Evolutionary conservation across 345 rosid species (phyloP).

Genomic region (Ceriops decandra): DNA sequence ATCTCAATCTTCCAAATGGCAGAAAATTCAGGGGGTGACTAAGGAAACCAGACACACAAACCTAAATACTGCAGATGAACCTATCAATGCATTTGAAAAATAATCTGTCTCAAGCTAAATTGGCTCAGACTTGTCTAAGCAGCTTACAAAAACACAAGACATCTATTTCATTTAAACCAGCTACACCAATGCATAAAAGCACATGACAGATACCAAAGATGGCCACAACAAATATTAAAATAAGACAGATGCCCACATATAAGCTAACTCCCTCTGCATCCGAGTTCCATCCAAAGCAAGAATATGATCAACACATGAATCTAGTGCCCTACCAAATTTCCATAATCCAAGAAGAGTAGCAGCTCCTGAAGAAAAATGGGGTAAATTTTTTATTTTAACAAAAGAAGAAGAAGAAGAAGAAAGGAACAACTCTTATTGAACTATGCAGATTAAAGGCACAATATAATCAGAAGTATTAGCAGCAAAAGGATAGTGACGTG

Average conservation of each 20-base stretch:
- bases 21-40: neutral
- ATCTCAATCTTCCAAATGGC: neutral
- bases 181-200: too few species aligned
- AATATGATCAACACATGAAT: constrained; percentile 51
- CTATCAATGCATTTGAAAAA: too few species aligned
- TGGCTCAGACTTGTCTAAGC: too few species aligned
- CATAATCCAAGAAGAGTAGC: constrained; percentile 35
- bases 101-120: too few species aligned
- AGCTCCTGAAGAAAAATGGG: constrained; percentile 30
- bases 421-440: too few species aligned
- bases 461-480: neutral
- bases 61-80: neutral
- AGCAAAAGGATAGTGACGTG: neutral
- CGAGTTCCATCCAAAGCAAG: constrained; percentile 60
- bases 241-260: constrained; percentile 49
- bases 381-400: neutral
- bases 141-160: too few species aligned
- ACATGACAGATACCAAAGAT: too few species aligned
- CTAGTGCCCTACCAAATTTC: constrained; percentile 34
- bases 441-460: too few species aligned
- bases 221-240: neutral
- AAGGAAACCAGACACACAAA: neutral
- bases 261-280: constrained; percentile 65
- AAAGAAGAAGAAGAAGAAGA: too few species aligned
- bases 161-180: too few species aligned